Base-by-base conservation (phyloP, 371 early-diverging fungal genomes). In the Lichtheimia ornata region DNA sequence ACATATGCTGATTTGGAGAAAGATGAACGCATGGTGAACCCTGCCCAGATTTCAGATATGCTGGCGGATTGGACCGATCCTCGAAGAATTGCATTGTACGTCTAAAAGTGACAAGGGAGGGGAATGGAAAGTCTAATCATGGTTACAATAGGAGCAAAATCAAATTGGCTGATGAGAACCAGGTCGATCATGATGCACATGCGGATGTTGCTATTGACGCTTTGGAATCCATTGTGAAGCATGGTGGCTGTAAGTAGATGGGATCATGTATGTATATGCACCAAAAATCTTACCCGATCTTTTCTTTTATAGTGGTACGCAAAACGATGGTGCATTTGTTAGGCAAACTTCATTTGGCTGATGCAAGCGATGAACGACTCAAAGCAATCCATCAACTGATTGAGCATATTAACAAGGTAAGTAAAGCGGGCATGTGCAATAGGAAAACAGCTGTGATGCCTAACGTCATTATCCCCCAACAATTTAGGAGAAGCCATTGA, bases 51-150 rank as follows among this genome's bases (percentile, higher is more conserved):
- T 35, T 70, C 80, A 0, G 82, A 83, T 13, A 84, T 84, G 68
- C 47, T 88, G 53, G 73, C 81, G 18, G 84, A 85, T 58, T 88
- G 85, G 86, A 82, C 77, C 0, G 84, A 86, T 58, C 79, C 83
- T 13, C 71, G 76, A 53, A 79, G 81, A 61, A 54, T 87, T 6
- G 70, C 65, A 49, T 59, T 69, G 77, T 80, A 74, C 2, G 40
- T 25, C 41, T 22, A 49, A 6, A 56, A n/a, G 15, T 12, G 25
- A 50, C 5, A 4, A 50, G 5, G 5, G 1, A 40, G 12, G 12
- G 45, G 15, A 35, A 50, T 9, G 15, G 6, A 18, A 14, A 20
- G 18, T 14, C 13, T 14, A 7, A 13, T 47, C 4, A 20, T 14
- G 18, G 6, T 28, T 53, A 60, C 24, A 49, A 53, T 50, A 24